Evolutionary conservation across 2,329 filamentous ascomycete genomes (phyloP).

Genomic region (Fusarium begoniae): DNA sequence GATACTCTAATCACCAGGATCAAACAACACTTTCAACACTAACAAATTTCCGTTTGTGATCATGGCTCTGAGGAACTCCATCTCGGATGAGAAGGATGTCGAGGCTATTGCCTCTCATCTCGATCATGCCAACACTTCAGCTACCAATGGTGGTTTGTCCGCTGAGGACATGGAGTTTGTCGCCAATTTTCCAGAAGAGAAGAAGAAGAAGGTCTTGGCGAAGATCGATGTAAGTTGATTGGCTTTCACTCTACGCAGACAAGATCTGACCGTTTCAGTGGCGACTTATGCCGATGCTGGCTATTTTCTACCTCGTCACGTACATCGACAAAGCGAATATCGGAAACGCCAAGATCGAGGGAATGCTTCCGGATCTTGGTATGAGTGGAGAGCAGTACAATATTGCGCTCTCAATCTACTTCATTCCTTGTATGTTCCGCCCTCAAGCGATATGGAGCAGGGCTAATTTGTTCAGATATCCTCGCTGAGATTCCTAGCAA

Average conservation of each 20-base stretch:
- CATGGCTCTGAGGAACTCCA: constrained; percentile 15
- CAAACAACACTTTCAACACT: not conserved
- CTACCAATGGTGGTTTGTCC: constrained; percentile 4
- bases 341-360: constrained; percentile 31
- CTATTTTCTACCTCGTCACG: constrained; percentile 23
- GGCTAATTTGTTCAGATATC: not conserved
- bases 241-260: fast-evolving
- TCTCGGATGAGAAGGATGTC: constrained; percentile 30
- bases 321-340: constrained; percentile 33
- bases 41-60: not conserved
- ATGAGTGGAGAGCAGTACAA: constrained; percentile 31
- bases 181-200: constrained; percentile 29
- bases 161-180: constrained; percentile 34
- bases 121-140: not conserved
- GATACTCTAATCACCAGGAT: not conserved
- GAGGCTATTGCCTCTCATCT: constrained; percentile 26
- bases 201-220: constrained; percentile 32
- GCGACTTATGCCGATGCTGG: constrained; percentile 29
- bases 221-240: constrained; percentile 26
- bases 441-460: fast-evolving
- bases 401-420: constrained; percentile 28
- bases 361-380: constrained; percentile 15
- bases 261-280: not conserved
- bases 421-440: constrained; percentile 15
- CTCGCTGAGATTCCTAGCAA: constrained; percentile 29